Evolutionary conservation across 306 rosid species (phyloP).

Genomic region (Vachellia collinsii): DNA sequence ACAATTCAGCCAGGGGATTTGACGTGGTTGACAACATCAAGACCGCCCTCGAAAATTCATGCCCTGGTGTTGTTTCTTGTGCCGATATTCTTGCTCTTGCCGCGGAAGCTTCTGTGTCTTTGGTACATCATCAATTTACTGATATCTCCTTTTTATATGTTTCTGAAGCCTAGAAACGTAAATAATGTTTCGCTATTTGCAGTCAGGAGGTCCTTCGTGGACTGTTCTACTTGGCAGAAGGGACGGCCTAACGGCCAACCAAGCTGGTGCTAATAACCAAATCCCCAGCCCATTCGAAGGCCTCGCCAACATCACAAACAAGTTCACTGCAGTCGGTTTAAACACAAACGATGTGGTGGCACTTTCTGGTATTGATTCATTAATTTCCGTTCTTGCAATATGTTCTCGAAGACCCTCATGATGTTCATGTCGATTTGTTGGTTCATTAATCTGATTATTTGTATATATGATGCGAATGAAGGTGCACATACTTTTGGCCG

Average conservation of each 20-base stretch:
- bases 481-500: slow-evolving; percentile 83
- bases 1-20: slow-evolving; percentile 54
- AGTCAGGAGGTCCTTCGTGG: slow-evolving; percentile 81
- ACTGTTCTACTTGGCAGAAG: slow-evolving; percentile 70
- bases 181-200: slow-evolving; percentile 4
- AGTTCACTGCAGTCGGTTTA: slow-evolving; percentile 61
- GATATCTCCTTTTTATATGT: neutral
- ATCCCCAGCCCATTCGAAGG: slow-evolving; percentile 63
- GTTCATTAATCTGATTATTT: neutral
- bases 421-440: neutral
- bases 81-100: slow-evolving; percentile 84
- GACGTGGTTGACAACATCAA: slow-evolving; percentile 67
- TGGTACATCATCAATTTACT: slow-evolving; percentile 43
- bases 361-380: slow-evolving; percentile 57
- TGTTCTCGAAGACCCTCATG: neutral
- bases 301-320: slow-evolving; percentile 53
- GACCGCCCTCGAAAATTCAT: slow-evolving; percentile 61
- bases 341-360: slow-evolving; percentile 71
- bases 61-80: slow-evolving; percentile 67
- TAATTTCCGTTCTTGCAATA: neutral
- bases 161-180: neutral
- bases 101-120: slow-evolving; percentile 57
- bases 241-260: slow-evolving; percentile 67
- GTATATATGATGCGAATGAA: neutral
- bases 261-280: slow-evolving; percentile 55